phyloP scores from a whole-genome alignment of 139 green algal genomes.

The Chlamydomonas eustigma region DNA sequence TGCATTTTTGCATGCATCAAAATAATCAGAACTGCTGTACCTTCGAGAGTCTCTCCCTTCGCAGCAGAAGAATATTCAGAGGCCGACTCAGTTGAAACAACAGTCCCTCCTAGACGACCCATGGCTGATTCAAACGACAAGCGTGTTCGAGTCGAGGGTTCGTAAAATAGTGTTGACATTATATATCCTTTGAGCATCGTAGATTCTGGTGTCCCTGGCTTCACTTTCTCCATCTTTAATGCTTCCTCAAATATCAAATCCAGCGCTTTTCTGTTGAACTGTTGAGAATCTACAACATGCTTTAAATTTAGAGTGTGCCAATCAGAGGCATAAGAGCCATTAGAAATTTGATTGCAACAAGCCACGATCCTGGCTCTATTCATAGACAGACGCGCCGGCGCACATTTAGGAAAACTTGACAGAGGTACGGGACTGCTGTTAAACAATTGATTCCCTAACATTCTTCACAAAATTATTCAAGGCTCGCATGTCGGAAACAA shows the following conservation, averaged over 20 bases:
- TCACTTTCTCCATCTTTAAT: slow-evolving; percentile 66
- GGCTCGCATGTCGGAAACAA: too few relatives aligned
- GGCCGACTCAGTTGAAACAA: slow-evolving; percentile 95
- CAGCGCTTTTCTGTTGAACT: slow-evolving; percentile 83
- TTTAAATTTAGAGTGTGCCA: background rate
- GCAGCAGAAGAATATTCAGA: slow-evolving; percentile 95
- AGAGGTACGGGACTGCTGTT: too few relatives aligned
- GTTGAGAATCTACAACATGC: slow-evolving; percentile 80
- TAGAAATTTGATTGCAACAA: too few relatives aligned
- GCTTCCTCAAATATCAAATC: slow-evolving; percentile 84
- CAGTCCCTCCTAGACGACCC: slow-evolving; percentile 81
- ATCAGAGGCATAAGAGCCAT: too few relatives aligned
- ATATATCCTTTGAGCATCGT: slow-evolving; percentile 79
- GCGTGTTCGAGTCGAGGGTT: slow-evolving; percentile 96
- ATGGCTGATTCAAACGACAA: slow-evolving; percentile 98
- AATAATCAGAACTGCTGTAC: slow-evolving; percentile 35
- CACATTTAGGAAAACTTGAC: too few relatives aligned
- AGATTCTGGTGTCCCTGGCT: slow-evolving; percentile 46
- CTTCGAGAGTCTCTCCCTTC: slow-evolving; percentile 97
- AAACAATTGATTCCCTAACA: too few relatives aligned
- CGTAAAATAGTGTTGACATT: slow-evolving; percentile 99
- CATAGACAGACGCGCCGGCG: too few relatives aligned
- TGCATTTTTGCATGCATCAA: too few relatives aligned
- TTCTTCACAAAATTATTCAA: too few relatives aligned
- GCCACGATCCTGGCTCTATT: too few relatives aligned